These are phyloP conservation scores for Cladosporium sp. DNA, from an alignment of 2,329 filamentous ascomycete species.

Conservation along the genomic window DNA sequence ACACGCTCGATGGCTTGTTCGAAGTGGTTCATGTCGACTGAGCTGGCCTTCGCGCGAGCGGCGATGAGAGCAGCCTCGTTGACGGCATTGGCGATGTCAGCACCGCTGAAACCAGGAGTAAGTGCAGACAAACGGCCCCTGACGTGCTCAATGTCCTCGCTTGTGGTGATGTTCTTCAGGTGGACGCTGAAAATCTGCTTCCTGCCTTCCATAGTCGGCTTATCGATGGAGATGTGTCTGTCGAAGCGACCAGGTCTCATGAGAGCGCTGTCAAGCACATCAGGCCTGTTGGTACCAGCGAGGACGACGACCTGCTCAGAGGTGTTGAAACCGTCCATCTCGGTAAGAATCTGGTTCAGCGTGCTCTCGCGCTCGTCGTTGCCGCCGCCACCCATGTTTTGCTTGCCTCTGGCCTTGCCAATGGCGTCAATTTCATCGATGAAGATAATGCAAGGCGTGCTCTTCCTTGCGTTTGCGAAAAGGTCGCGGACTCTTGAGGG, in stretches of 20 bases:
- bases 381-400: slow-evolving; percentile 75
- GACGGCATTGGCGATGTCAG: slow-evolving; percentile 96
- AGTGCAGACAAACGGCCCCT: slow-evolving; percentile 85
- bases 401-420: slow-evolving; percentile 81
- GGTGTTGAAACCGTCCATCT: slow-evolving; percentile 99
- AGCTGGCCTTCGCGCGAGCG: slow-evolving; percentile 74
- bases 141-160: slow-evolving; percentile 82
- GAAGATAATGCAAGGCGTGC: slow-evolving; percentile 97
- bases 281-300: slow-evolving; percentile 92
- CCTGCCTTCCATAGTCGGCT: slow-evolving; percentile 92
- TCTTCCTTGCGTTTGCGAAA: slow-evolving; percentile 92
- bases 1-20: slow-evolving; percentile 98
- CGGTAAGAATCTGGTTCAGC: slow-evolving; percentile 95
- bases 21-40: slow-evolving; percentile 85
- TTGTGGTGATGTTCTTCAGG: slow-evolving; percentile 88
- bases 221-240: slow-evolving; percentile 90
- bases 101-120: slow-evolving; percentile 94
- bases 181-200: slow-evolving; percentile 97
- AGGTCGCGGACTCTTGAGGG: slow-evolving; percentile 92
- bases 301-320: slow-evolving; percentile 94
- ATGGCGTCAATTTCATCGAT: slow-evolving; percentile 99
- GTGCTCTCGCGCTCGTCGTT: slow-evolving; percentile 97
- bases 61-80: slow-evolving; percentile 97
- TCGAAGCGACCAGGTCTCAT: slow-evolving; percentile 98
- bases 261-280: slow-evolving; percentile 90